These are phyloP conservation scores for Cyathus striatus DNA, from an alignment of 768 basidiomycete genomes.

Conservation along the genomic window DNA sequence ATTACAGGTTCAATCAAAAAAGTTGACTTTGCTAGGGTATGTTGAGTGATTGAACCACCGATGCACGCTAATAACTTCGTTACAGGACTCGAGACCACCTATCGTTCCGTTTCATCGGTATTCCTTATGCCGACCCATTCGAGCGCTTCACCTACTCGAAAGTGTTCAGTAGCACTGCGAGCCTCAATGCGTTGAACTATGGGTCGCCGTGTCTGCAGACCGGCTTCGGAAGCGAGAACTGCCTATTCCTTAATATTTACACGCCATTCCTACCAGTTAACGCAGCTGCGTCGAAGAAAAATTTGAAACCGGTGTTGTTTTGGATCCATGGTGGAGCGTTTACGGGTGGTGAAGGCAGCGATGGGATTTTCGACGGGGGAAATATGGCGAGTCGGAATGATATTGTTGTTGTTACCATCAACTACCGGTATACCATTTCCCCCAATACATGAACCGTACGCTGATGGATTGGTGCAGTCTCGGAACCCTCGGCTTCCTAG, in stretches of 20 bases:
- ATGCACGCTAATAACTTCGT: not conserved
- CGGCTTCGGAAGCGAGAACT: constrained; percentile 29
- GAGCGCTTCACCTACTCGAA: constrained; percentile 39
- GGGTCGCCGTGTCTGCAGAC: constrained; percentile 26
- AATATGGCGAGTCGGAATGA: constrained; percentile 38
- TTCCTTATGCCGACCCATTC: constrained; percentile 42
- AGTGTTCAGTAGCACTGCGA: constrained; percentile 17
- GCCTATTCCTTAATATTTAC: constrained; percentile 42
- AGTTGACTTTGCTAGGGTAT: constrained; percentile 16
- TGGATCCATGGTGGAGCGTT: constrained; percentile 50
- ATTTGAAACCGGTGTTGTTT: constrained; percentile 40
- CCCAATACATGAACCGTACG: constrained; percentile 28
- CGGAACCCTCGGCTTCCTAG: constrained; percentile 37
- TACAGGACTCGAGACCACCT: constrained; percentile 39
- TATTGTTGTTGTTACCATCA: constrained; percentile 33
- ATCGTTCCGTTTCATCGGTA: constrained; percentile 49
- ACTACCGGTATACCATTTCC: constrained; percentile 31
- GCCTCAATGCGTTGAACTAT: constrained; percentile 22
- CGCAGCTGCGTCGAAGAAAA: constrained; percentile 7
- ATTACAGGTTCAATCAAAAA: constrained; percentile 18
- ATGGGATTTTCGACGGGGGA: constrained; percentile 37
- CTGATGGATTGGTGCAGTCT: constrained; percentile 17
- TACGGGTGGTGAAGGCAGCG: constrained; percentile 31
- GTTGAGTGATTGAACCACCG: constrained; percentile 2
- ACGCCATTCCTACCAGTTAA: constrained; percentile 29